A percentile compares a stretch with the other conserved stretches of the same genome.
These are phyloP conservation scores for Aspergillus alliaceus DNA, from an alignment of 2,329 filamentous ascomycete genomes.

Conservation along the genomic window DNA sequence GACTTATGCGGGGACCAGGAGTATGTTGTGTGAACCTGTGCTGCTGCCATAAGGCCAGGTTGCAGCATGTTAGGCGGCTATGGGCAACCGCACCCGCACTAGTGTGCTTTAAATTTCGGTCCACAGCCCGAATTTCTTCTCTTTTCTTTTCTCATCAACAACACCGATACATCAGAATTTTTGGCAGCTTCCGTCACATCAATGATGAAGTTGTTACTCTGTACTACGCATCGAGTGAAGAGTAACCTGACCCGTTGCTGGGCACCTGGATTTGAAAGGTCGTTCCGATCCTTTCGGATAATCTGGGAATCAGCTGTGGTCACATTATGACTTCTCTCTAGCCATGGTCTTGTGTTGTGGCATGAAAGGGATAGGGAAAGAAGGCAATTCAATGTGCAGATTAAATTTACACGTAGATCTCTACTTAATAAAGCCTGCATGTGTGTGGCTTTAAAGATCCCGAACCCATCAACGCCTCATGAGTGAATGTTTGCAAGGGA, in stretches of 20 bases:
- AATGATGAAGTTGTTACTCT: constrained; percentile 60
- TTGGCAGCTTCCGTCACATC: constrained; percentile 55
- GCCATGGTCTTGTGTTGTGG: background rate
- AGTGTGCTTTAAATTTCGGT: constrained; percentile 28
- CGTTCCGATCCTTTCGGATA: constrained; percentile 62
- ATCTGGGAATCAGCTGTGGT: constrained; percentile 73
- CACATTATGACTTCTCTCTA: constrained; percentile 41
- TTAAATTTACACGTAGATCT: constrained; percentile 7
- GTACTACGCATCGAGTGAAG: constrained; percentile 67
- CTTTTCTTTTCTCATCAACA: constrained; percentile 36
- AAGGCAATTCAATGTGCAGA: background rate
- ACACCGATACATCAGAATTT: constrained; percentile 53
- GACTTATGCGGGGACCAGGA: constrained; percentile 29
- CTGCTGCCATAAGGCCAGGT: constrained; percentile 45
- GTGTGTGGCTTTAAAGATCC: constrained; percentile 3
- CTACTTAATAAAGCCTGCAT: background rate
- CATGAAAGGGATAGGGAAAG: background rate
- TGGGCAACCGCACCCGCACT: constrained; percentile 32
- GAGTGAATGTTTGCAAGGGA: constrained; percentile 3
- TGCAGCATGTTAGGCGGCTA: constrained; percentile 42
- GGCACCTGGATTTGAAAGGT: constrained; percentile 68
- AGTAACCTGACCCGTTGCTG: constrained; percentile 66
- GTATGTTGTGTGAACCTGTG: constrained; percentile 38
- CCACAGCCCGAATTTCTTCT: constrained; percentile 34
- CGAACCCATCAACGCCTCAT: constrained; percentile 18